These are phyloP conservation scores for Ophiocordyceps sinensis DNA, from an alignment of 2,329 filamentous ascomycete genomes.

Conservation along the genomic window DNA sequence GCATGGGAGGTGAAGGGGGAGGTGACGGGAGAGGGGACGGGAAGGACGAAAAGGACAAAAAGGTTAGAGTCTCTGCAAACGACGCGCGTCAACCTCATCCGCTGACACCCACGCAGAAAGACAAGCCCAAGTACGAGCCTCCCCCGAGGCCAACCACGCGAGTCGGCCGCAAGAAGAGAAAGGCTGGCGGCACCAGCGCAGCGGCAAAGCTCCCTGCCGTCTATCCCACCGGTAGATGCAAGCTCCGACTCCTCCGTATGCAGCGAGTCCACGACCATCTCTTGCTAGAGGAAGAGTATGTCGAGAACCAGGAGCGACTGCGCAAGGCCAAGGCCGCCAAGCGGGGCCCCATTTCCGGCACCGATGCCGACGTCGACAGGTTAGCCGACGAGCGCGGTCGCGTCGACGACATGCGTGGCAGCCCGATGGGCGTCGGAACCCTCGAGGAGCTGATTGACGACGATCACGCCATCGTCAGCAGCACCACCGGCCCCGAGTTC, in stretches of 20 bases:
- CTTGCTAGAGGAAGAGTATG: slow-evolving; percentile 92
- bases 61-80: slow-evolving; percentile 37
- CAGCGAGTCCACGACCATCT: slow-evolving; percentile 97
- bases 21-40: no score
- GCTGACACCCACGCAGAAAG: slow-evolving; percentile 51
- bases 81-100: not conserved
- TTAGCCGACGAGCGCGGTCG: slow-evolving; percentile 89
- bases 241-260: slow-evolving; percentile 93
- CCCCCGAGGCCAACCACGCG: slow-evolving; percentile 93
- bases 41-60: slow-evolving; percentile 84
- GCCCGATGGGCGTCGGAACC: slow-evolving; percentile 95
- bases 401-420: slow-evolving; percentile 96
- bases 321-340: slow-evolving; percentile 80
- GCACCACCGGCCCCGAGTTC: slow-evolving; percentile 93
- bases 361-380: slow-evolving; percentile 62
- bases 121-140: slow-evolving; percentile 99
- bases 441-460: slow-evolving; percentile 98
- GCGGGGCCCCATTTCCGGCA: slow-evolving; percentile 51
- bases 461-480: slow-evolving; percentile 96
- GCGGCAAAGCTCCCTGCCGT: slow-evolving; percentile 89
- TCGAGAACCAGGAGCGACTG: slow-evolving; percentile 94
- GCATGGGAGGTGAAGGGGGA: slow-evolving; percentile 69
- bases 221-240: slow-evolving; percentile 93
- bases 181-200: slow-evolving; percentile 80
- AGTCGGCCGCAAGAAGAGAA: slow-evolving; percentile 97